These are phyloP conservation scores for Symmetrospora coprosmae DNA, from an alignment of 768 basidiomycete genomes.

Conservation along the genomic window DNA sequence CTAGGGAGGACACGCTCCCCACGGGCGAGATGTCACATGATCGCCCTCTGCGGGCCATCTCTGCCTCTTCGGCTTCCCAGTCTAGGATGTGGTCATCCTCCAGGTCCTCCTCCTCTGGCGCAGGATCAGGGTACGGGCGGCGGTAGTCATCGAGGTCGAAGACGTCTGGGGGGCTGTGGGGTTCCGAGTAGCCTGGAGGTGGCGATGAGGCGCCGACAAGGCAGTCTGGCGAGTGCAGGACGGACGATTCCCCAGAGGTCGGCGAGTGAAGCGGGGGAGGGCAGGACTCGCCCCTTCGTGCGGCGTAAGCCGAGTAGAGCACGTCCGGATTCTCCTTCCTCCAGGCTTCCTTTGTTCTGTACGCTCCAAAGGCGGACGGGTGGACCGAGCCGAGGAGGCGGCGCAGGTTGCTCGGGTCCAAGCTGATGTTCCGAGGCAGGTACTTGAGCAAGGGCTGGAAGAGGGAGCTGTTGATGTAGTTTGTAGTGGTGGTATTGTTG, in stretches of 20 bases:
- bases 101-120: too few relatives aligned
- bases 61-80: neutral
- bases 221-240: neutral
- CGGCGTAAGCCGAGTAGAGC: neutral
- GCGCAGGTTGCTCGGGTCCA: neutral
- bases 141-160: neutral
- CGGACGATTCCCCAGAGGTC: neutral
- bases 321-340: slow-evolving; percentile 17
- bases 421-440: slow-evolving; percentile 9
- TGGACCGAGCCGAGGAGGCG: slow-evolving; percentile 2
- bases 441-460: slow-evolving; percentile 8
- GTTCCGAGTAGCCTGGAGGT: neutral
- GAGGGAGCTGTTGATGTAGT: neutral
- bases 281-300: neutral
- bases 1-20: neutral
- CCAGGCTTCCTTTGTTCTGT: slow-evolving; percentile 16
- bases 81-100: neutral
- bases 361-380: slow-evolving; percentile 13
- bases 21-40: neutral
- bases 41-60: neutral
- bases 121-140: too few relatives aligned
- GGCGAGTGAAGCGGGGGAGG: too few relatives aligned
- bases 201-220: neutral
- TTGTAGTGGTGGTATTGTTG: too few relatives aligned
- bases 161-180: neutral